phyloP scores from a whole-genome alignment of 1,284 basidiomycete genomes.

The Marasmius fiardii region DNA sequence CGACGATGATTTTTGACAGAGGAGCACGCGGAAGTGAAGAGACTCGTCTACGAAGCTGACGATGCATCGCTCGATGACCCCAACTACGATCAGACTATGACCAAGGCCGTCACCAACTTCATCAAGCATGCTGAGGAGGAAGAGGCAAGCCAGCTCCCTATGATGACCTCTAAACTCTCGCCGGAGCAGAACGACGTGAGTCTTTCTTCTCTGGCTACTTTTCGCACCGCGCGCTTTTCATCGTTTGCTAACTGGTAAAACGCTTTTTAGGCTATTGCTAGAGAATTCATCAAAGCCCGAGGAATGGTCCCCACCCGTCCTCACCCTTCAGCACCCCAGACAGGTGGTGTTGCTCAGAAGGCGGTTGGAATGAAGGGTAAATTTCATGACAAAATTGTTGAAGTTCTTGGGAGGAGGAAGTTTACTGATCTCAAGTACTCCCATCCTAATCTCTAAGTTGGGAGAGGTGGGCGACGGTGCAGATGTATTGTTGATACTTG shows the following conservation, averaged over 20 bases:
- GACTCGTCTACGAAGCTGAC: constrained; percentile 19
- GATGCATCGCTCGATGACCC: constrained; percentile 9
- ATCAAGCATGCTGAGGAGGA: constrained; percentile 22
- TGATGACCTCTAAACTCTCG: constrained; percentile 16
- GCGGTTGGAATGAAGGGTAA: not conserved
- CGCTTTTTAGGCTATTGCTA: not conserved
- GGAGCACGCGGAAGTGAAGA: constrained; percentile 22
- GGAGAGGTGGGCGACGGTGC: not conserved
- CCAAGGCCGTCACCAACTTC: constrained; percentile 21
- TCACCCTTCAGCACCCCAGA: not conserved
- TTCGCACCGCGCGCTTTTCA: no score
- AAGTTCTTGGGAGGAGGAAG: not conserved
- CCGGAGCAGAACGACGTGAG: constrained; percentile 21
- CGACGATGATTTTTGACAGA: constrained; percentile 6
- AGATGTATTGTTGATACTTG: no score
- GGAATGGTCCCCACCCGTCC: not conserved
- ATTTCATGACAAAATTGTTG: not conserved
- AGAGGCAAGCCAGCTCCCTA: constrained; percentile 20
- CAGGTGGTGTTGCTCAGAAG: not conserved
- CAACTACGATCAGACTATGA: constrained; percentile 20
- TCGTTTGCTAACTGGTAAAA: no score
- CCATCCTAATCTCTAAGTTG: not conserved
- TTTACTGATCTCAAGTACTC: not conserved
- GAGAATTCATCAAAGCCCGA: not conserved
- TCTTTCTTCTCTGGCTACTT: not conserved